Evolutionary conservation across 2,329 filamentous ascomycete species (phyloP), one percentile per base, ranked within the genome.

Genomic region (Rugonectria rugulosa): DNA sequence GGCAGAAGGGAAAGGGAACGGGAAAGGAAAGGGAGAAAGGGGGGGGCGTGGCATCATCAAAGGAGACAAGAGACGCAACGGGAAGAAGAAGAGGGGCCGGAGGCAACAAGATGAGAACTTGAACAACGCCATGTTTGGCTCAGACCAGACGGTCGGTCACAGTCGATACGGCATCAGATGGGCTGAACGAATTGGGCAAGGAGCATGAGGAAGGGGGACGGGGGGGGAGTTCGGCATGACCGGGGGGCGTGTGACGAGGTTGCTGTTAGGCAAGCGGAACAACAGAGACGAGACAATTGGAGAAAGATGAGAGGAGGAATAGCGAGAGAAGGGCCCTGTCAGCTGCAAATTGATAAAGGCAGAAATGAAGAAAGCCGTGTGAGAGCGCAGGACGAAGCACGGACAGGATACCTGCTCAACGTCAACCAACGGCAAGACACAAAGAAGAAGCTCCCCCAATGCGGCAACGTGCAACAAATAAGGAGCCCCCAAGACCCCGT

Each of bases 381-480:
- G 53, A 55, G 40, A 24, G 40, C 21, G 19, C 9, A 15, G 21
- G 20, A 45, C 37, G 15, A 46, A 50, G 53, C 53, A 55, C 53
- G 53, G 53, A 55, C 53, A 55, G 17, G 44, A 50, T 42, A 54
- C 34, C 38, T 44, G 43, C 37, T 19, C 24, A 37, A 36, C 10
- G 34, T 17, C 46, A 40, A 40, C 36, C 36, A 49, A 37, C 46
- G 36, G 19, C 15, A 36, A 36, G 40, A 36, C 42, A 45, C 26
- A 31, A 24, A 37, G 15, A 27, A 44, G 53, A 45, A 42, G 37
- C 54, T 36, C 55, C 59, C 65, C 57, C 54, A 48, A 58, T 52
- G 51, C 56, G 51, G 43, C 52, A 56, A 66, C 66, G 63, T 66
- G 61, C 57, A 61, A 66, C 63, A 64, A 40, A 43, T n/a, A 32